A percentile compares a stretch with the other conserved stretches of the same genome.
phyloP scores from a whole-genome alignment of 805 yeast genomes.

The Ogataea degrootiae region DNA sequence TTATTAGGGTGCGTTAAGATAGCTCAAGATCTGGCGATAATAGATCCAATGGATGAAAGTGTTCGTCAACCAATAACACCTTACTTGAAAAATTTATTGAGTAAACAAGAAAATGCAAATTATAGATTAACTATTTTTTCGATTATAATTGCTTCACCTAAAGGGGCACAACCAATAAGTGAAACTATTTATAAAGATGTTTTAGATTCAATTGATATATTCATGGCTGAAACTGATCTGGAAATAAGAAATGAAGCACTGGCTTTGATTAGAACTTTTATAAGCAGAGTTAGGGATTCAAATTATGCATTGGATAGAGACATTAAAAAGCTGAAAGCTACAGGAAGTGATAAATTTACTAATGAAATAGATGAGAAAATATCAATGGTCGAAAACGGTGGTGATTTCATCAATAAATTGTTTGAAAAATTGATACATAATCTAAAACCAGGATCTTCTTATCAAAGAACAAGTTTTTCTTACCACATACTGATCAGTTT shows the following conservation, averaged over 20 bases:
- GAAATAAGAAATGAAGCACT: slow-evolving; percentile 64
- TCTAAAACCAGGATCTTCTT: slow-evolving; percentile 53
- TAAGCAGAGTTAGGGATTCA: slow-evolving; percentile 65
- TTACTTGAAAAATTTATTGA: slow-evolving; percentile 25
- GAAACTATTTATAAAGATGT: slow-evolving; percentile 40
- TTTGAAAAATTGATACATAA: slow-evolving; percentile 9
- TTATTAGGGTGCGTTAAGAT: slow-evolving; percentile 54
- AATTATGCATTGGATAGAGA: slow-evolving; percentile 55
- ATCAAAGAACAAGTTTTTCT: slow-evolving; percentile 47
- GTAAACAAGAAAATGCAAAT: slow-evolving; percentile 31
- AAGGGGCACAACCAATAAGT: slow-evolving; percentile 55
- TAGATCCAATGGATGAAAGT: slow-evolving; percentile 43
- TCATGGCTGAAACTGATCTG: slow-evolving; percentile 61
- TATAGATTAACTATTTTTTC: slow-evolving; percentile 54
- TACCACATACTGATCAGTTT: slow-evolving; percentile 42
- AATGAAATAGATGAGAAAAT: slow-evolving; percentile 31
- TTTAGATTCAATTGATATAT: slow-evolving; percentile 38
- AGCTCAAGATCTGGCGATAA: slow-evolving; percentile 56
- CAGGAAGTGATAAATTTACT: slow-evolving; percentile 30
- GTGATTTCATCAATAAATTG: slow-evolving; percentile 36
- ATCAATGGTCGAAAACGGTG: slow-evolving; percentile 28
- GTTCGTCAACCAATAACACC: slow-evolving; percentile 19
- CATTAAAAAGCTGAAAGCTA: slow-evolving; percentile 34
- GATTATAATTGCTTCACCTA: slow-evolving; percentile 55
- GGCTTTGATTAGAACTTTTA: slow-evolving; percentile 56